Conservation (phyloP, 1,284 basidiomycete genomes). For the Cutaneotrichosporon cavernicola region DNA sequence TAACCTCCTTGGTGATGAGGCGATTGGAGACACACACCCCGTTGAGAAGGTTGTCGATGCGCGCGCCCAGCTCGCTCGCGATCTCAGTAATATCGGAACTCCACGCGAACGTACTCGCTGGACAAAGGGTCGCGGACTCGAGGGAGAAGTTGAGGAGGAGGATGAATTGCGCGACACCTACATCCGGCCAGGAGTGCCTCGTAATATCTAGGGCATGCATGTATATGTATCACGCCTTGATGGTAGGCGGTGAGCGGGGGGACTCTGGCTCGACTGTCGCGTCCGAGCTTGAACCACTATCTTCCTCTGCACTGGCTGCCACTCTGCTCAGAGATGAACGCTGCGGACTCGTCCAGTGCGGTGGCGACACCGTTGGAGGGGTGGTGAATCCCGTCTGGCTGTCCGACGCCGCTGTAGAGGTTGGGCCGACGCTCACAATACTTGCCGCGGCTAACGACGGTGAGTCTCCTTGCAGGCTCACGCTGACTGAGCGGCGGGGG, state of each 20-base stretch:
- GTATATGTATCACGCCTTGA: constrained; percentile 7
- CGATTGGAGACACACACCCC: background rate
- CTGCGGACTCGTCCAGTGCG: background rate
- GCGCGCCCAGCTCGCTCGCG: constrained; percentile 13
- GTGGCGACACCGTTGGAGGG: background rate
- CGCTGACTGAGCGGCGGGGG: constrained; percentile 1
- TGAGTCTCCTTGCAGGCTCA: background rate
- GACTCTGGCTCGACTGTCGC: constrained; percentile 7
- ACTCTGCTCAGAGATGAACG: background rate
- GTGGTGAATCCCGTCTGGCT: background rate
- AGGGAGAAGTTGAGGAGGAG: constrained; percentile 39
- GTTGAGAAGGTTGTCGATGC: constrained; percentile 5
- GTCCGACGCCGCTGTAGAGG: background rate
- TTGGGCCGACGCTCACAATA: constrained; percentile 5
- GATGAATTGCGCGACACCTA: constrained; percentile 42
- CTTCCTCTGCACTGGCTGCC: background rate
- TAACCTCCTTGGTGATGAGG: constrained; percentile 1
- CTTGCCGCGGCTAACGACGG: constrained; percentile 10
- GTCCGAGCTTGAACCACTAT: background rate
- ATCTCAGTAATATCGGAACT: constrained; percentile 21
- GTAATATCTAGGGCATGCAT: constrained; percentile 12
- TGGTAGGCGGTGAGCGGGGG: background rate
- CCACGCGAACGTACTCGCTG: constrained; percentile 28
- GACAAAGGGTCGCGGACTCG: constrained; percentile 35
- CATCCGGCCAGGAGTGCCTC: constrained; percentile 34